phyloP scores from a whole-genome alignment of 805 yeast genomes.

The Saturnispora ahearnii region DNA sequence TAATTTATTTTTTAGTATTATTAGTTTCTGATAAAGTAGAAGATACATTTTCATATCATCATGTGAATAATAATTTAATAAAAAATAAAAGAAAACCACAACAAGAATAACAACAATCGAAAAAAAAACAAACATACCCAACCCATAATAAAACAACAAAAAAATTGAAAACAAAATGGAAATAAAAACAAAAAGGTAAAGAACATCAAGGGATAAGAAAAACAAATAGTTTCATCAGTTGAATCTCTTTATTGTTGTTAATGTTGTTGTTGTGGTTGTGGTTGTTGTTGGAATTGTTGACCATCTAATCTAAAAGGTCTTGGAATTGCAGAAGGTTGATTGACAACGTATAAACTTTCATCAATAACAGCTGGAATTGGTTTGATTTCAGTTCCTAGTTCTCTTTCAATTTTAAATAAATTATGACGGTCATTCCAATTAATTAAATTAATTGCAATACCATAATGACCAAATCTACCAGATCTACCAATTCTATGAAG shows the following conservation, averaged over 20 bases:
- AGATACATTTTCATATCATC: not conserved
- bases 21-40: constrained; percentile 1
- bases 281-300: constrained; percentile 21
- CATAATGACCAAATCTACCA: constrained; percentile 97
- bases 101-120: not conserved
- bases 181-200: not conserved
- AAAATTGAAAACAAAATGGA: not conserved
- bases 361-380: constrained; percentile 95
- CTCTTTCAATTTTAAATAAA: constrained; percentile 91
- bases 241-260: not conserved
- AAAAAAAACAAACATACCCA: not conserved
- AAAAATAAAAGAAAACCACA: not conserved
- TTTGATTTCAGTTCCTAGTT: constrained; percentile 92
- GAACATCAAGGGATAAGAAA: not conserved
- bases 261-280: constrained; percentile 26
- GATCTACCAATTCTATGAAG: constrained; percentile 98
- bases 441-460: constrained; percentile 92
- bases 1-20: constrained; percentile 1
- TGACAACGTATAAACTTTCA: constrained; percentile 79
- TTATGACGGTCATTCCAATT: constrained; percentile 95
- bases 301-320: constrained; percentile 71
- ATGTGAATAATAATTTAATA: not conserved
- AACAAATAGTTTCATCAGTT: constrained; percentile 15
- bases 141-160: constrained; percentile 3
- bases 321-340: constrained; percentile 67